A percentile compares a stretch with the other conserved stretches of the same genome.
phyloP scores from a whole-genome alignment of 371 early-diverging fungal species.

The Sporodiniella umbellata region DNA sequence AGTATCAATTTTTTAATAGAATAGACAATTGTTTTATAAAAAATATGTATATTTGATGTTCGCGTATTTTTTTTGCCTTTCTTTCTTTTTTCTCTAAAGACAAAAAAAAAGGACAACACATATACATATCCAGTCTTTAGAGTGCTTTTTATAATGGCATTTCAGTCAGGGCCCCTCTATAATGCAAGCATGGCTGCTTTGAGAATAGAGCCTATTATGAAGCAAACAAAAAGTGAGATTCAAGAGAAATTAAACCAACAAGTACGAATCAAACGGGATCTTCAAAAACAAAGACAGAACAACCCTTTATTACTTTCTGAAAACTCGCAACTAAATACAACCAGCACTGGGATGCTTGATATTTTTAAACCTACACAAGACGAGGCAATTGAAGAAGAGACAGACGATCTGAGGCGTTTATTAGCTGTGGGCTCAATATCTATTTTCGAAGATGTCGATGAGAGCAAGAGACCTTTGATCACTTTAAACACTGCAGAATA shows the following conservation, averaged over 20 bases:
- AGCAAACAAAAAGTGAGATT: slow-evolving; percentile 1
- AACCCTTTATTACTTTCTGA: not conserved
- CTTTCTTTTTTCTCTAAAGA: too few relatives aligned
- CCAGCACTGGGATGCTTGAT: not conserved
- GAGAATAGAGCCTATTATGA: not conserved
- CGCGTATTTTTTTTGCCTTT: too few relatives aligned
- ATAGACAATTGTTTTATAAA: too few relatives aligned
- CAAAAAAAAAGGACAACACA: too few relatives aligned
- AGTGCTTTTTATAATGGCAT: too few relatives aligned
- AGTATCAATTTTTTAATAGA: too few relatives aligned
- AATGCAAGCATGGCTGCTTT: too few relatives aligned
- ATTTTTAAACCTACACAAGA: not conserved
- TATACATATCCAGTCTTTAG: too few relatives aligned
- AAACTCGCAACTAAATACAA: too few relatives aligned
- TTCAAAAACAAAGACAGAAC: not conserved
- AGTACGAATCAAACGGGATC: not conserved
- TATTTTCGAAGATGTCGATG: not conserved
- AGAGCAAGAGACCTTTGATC: not conserved
- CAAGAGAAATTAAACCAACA: not conserved
- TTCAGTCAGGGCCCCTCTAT: too few relatives aligned
- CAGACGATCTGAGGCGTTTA: not conserved
- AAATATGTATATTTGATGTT: too few relatives aligned
- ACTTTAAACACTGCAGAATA: not conserved
- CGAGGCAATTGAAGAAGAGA: not conserved
- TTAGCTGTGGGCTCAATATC: not conserved